A percentile compares a stretch with the other conserved stretches of the same genome.
phyloP scores from a whole-genome alignment of 805 yeast genomes.

The Scheffersomyces spartinae region DNA sequence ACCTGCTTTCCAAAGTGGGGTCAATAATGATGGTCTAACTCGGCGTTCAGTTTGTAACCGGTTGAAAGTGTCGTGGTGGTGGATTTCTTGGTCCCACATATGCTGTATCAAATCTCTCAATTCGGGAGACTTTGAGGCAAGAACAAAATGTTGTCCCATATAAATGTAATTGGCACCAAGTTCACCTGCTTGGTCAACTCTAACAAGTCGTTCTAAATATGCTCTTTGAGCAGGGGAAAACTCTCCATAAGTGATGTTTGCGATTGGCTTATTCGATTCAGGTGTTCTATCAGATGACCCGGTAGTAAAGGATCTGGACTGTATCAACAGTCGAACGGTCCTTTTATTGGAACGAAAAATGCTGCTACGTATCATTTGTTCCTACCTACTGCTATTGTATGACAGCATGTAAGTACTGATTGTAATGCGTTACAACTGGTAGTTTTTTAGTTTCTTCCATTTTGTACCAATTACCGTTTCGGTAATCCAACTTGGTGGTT shows the following conservation, averaged over 20 bases:
- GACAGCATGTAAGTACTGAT: no score
- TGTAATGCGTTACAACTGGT: no score
- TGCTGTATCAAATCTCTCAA: conserved; percentile 74
- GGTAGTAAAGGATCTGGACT: no score
- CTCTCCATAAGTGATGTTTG: conserved; percentile 20
- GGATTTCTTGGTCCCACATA: conserved; percentile 98
- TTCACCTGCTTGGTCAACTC: conserved; percentile 98
- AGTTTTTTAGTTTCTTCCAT: no score
- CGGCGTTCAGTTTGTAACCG: conserved; percentile 60
- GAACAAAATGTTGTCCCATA: conserved; percentile 75
- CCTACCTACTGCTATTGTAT: no score
- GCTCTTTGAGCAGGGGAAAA: conserved; percentile 51
- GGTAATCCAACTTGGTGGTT: no score
- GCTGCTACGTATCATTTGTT: no score
- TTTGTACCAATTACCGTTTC: no score
- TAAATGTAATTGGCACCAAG: conserved; percentile 91
- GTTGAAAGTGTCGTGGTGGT: conserved; percentile 82
- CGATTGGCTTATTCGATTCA: not conserved
- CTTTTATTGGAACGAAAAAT: no score
- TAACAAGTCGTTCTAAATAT: conserved; percentile 57
- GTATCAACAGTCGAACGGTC: no score
- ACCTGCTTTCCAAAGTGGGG: conserved; percentile 90
- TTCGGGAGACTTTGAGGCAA: conserved; percentile 60
- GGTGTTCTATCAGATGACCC: no score
- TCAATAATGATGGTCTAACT: conserved; percentile 82